These are phyloP conservation scores for Amoebophrya sp. DNA, from an alignment of 169 alveolate genomes.

Conservation along the genomic window DNA sequence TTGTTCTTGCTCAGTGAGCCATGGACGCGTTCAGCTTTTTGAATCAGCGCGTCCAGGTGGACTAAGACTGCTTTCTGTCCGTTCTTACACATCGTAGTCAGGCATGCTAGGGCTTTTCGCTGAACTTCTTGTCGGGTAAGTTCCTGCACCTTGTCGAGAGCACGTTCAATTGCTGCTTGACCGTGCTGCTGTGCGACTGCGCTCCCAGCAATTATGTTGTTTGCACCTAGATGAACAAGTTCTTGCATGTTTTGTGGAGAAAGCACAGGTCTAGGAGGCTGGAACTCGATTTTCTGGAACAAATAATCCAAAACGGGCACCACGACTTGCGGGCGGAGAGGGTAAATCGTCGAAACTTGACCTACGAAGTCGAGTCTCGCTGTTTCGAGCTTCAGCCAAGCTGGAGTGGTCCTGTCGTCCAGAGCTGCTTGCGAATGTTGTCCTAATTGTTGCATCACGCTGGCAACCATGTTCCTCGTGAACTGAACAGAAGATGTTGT, in stretches of 20 bases:
- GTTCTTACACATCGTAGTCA: conserved; percentile 4
- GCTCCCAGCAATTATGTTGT: not conserved
- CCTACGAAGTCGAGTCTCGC: not conserved
- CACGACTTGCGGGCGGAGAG: not conserved
- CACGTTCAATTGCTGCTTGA: not conserved
- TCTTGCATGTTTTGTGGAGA: too few species aligned
- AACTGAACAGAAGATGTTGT: too few species aligned
- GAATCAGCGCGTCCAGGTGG: not conserved
- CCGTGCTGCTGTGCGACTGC: not conserved
- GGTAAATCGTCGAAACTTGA: not conserved
- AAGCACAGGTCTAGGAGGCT: too few species aligned
- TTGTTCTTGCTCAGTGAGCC: not conserved
- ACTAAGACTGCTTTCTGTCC: not conserved
- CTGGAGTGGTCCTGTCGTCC: not conserved
- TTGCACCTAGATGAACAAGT: too few species aligned
- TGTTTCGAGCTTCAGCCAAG: not conserved
- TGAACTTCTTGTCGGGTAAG: not conserved
- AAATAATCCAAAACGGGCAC: not conserved
- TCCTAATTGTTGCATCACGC: not conserved
- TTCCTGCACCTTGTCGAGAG: not conserved
- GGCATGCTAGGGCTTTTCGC: not conserved
- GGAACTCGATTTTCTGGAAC: not conserved
- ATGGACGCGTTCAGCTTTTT: not conserved
- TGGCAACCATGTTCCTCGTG: too few species aligned
- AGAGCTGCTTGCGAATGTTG: not conserved